Conservation (phyloP, 805 yeast genomes). For the Pichia cabralensis region DNA sequence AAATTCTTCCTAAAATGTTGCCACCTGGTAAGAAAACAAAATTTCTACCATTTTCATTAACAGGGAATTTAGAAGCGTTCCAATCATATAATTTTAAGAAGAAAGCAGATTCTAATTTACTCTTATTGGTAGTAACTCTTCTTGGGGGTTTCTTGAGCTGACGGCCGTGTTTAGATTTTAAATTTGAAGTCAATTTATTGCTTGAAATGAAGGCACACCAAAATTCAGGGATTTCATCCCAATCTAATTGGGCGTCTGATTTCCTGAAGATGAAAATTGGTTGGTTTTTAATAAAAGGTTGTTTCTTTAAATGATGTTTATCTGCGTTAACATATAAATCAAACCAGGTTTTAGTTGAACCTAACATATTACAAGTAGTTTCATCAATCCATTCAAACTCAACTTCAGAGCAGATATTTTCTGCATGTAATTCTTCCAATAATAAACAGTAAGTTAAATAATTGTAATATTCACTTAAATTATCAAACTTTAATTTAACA, state of each 20-base stretch:
- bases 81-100: conserved; percentile 46
- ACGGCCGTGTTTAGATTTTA: too few species aligned
- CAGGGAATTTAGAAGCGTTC: conserved; percentile 32
- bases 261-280: conserved; percentile 41
- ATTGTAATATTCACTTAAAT: conserved; percentile 41
- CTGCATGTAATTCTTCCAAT: conserved; percentile 47
- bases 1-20: conserved; percentile 50
- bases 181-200: too few species aligned
- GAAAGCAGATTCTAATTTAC: conserved; percentile 22
- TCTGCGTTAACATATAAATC: conserved; percentile 40
- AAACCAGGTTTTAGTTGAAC: conserved; percentile 39
- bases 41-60: conserved; percentile 20
- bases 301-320: conserved; percentile 41
- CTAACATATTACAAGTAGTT: conserved; percentile 29
- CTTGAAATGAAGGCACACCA: conserved; percentile 50
- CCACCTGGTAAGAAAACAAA: conserved; percentile 47
- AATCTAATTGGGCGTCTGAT: conserved; percentile 30
- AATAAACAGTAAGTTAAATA: conserved; percentile 54
- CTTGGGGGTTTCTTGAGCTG: too few species aligned
- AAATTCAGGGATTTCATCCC: conserved; percentile 25
- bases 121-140: too few species aligned
- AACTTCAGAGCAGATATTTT: conserved; percentile 37
- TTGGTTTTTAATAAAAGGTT: conserved; percentile 52
- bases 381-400: conserved; percentile 22
- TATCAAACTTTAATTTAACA: conserved; percentile 29